Evolutionary conservation across 2,329 filamentous ascomycete species (phyloP).

Genomic region (Myrmaecium sp.): DNA sequence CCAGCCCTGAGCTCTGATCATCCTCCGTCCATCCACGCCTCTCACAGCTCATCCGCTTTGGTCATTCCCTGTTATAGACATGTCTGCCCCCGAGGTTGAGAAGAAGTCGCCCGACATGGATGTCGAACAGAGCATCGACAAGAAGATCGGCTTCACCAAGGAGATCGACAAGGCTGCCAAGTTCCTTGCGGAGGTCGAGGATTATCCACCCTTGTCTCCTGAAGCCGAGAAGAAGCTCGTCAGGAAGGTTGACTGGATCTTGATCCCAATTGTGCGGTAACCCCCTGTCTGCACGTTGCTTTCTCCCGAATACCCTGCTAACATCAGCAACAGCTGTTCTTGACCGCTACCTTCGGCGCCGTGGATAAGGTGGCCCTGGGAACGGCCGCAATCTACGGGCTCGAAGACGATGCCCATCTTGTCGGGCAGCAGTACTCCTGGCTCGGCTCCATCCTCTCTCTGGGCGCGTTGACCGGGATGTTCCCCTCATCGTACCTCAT

Average conservation of each 20-base stretch:
- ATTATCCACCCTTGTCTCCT: conserved; percentile 9
- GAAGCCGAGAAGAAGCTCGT: conserved; percentile 11
- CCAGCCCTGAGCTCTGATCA: no score
- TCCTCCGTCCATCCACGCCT: no score
- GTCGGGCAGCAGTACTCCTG: conserved; percentile 37
- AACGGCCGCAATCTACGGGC: conserved; percentile 33
- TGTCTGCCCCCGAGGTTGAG: no score
- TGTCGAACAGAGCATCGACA: conserved; percentile 1
- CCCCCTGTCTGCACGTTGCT: no score
- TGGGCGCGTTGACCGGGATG: conserved; percentile 3
- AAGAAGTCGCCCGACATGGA: no score
- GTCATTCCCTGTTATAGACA: no score
- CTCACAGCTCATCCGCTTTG: no score
- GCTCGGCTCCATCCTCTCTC: conserved; percentile 43
- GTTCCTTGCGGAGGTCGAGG: conserved; percentile 9
- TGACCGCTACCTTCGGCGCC: conserved; percentile 7
- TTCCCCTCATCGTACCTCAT: conserved; percentile 4
- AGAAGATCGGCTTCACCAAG: conserved; percentile 2
- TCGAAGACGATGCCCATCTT: conserved; percentile 31
- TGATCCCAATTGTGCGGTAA: conserved; percentile 5
- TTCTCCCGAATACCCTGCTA: no score
- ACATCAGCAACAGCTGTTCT: conserved; percentile 31
- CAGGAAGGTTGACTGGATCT: conserved; percentile 3
- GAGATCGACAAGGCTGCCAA: conserved; percentile 11
- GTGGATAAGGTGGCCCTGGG: conserved; percentile 28